Evolutionary conservation across 1,284 basidiomycete species (phyloP).

Genomic region (Leccinum pachyderme): DNA sequence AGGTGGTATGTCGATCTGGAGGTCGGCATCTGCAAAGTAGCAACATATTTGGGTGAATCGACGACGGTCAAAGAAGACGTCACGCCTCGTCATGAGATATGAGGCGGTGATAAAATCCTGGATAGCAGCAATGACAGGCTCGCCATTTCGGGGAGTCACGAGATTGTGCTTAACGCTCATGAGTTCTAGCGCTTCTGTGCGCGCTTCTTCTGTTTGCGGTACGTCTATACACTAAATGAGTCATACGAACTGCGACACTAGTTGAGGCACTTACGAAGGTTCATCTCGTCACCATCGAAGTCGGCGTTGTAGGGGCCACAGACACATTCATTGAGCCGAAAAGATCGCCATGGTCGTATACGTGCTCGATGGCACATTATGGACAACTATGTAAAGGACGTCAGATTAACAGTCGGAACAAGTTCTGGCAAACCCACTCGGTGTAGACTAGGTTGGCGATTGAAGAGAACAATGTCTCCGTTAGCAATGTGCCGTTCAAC

Average conservation of each 20-base stretch:
- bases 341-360: conserved; percentile 96
- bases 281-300: conserved; percentile 99
- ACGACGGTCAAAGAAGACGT: conserved; percentile 90
- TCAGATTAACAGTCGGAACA: conserved; percentile 3
- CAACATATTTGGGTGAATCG: conserved; percentile 98
- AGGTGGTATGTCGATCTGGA: conserved; percentile 94
- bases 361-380: conserved; percentile 97
- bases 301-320: conserved; percentile 99
- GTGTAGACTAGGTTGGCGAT: conserved; percentile 98
- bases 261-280: conserved; percentile 70
- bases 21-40: conserved; percentile 88
- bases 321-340: conserved; percentile 98
- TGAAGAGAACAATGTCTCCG: conserved; percentile 97
- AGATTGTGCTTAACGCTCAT: conserved; percentile 99
- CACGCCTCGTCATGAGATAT: conserved; percentile 90
- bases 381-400: conserved; percentile 63
- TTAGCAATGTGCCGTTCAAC: conserved; percentile 96
- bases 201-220: conserved; percentile 97
- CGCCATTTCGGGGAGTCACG: conserved; percentile 95
- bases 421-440: conserved; percentile 52
- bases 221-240: conserved; percentile 61
- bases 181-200: conserved; percentile 95
- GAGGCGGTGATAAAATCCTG: conserved; percentile 99
- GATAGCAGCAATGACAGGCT: conserved; percentile 98
- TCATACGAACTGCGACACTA: not conserved